Evolutionary conservation across 345 rosid genomes (phyloP), one percentile per base, ranked within the genome.

Genomic region (Arabidopsis arenosa): DNA sequence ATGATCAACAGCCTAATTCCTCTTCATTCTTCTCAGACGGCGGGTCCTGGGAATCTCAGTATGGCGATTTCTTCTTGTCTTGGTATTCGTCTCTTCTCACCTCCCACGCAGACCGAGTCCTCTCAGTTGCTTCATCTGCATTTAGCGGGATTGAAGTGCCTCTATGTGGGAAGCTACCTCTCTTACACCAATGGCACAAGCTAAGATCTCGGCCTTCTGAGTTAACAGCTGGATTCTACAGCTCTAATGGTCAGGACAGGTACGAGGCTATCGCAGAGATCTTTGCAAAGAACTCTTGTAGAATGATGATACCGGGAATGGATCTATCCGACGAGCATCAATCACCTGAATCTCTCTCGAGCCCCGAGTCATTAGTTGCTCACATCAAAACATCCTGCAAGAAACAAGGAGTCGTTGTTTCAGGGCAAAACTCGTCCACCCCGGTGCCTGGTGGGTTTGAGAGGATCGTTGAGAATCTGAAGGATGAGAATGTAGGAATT

Each of bases 41-140:
- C 0, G 98, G 97, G 10, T 90, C 98, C 0, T 94, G 98, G 98
- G 95, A 89, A 73, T 79, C 93, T 39, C 75, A 85, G 1, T 94
- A 94, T 26, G 98, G 93, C 1, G 81, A 89, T 63, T 94, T 90
- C 84, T 94, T 94, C 84, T 89, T 92, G 58, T 82, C 92, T 33
- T 94, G 98, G 98, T 94, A 94, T 65, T 85, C 97, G 37, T 78
- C 78, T 75, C 79, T 85, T 81, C 89, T 94, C 54, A 66, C 81
- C 55, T 75, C 89, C 48, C 98, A 94, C 10, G 97, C 90, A 36
- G 80, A 89, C 71, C 89, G 83, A 60, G 65, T 94, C 68, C 90
- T 94, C 48, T 84, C 90, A 2, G 76, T 89, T 62, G 95, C 95
- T 26, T 82, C 92, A 33, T 82, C 89, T 0, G 53, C 75, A 9